Conservation (phyloP, 108 stramenopile genomes). For the Poteriospumella lacustris region DNA sequence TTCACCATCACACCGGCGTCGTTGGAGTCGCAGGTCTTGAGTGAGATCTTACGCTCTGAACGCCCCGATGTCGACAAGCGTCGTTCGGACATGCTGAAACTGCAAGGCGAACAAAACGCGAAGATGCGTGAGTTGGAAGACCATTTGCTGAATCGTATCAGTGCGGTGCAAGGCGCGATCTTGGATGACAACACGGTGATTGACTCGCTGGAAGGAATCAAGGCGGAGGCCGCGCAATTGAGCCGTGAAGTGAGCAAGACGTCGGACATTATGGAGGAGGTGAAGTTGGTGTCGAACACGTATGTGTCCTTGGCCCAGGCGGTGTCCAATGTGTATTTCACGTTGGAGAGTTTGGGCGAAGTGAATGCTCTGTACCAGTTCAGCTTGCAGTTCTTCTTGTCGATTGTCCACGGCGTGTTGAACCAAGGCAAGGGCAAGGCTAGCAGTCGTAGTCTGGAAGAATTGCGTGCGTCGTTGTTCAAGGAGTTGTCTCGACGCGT, state of each 20-base stretch:
- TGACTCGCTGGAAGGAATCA: constrained; percentile 84
- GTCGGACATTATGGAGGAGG: constrained; percentile 76
- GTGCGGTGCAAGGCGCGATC: constrained; percentile 88
- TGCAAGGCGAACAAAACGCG: constrained; percentile 89
- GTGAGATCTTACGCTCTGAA: constrained; percentile 70
- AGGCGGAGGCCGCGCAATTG: constrained; percentile 86
- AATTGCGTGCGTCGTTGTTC: constrained; percentile 66
- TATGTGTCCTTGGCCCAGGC: constrained; percentile 77
- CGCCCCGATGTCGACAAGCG: constrained; percentile 87
- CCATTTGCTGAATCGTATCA: constrained; percentile 82
- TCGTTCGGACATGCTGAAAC: constrained; percentile 67
- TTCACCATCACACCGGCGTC: constrained; percentile 93
- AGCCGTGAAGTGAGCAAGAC: constrained; percentile 84
- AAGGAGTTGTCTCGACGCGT: constrained; percentile 74
- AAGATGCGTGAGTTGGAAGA: constrained; percentile 90
- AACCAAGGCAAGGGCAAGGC: constrained; percentile 36
- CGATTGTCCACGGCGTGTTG: constrained; percentile 67
- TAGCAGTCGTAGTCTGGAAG: background rate
- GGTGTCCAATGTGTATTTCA: constrained; percentile 60
- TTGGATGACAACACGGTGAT: constrained; percentile 91
- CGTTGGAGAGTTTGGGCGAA: constrained; percentile 34
- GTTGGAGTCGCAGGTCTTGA: constrained; percentile 78
- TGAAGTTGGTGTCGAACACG: constrained; percentile 65
- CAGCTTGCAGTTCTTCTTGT: constrained; percentile 66
- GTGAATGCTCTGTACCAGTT: constrained; percentile 51